Conservation (phyloP, 2,329 filamentous ascomycete species). For the Cladosporium sp. region DNA sequence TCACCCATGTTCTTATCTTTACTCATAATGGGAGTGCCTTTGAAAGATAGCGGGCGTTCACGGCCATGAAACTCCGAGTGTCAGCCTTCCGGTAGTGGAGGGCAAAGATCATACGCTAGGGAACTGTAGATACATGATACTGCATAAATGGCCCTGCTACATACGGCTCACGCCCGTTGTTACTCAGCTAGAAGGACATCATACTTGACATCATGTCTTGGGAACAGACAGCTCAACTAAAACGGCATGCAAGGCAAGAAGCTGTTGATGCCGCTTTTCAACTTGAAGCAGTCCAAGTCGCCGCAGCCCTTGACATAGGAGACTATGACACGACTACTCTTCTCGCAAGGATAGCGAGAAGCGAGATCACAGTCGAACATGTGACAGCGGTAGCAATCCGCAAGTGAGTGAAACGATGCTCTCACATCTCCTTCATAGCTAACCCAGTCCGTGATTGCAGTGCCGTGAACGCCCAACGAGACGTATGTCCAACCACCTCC, state of each 20-base stretch:
- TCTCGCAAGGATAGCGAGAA: neutral
- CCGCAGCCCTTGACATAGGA: neutral
- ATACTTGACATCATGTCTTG: neutral
- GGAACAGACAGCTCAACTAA: neutral
- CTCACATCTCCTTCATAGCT: neutral
- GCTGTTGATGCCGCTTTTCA: neutral
- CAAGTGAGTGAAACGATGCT: neutral
- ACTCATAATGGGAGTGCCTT: too few relatives aligned
- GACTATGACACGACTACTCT: neutral
- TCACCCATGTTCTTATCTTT: too few relatives aligned
- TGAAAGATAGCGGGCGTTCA: too few relatives aligned
- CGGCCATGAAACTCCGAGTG: too few relatives aligned
- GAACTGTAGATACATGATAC: too few relatives aligned
- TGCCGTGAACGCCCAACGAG: neutral
- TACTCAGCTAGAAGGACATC: too few relatives aligned
- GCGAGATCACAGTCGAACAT: neutral
- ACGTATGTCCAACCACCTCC: neutral
- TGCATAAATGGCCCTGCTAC: too few relatives aligned
- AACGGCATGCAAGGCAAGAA: neutral
- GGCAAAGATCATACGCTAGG: too few relatives aligned
- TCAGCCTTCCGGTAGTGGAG: too few relatives aligned
- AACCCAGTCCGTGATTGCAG: neutral
- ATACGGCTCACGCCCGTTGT: too few relatives aligned
- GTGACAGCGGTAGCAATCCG: neutral
- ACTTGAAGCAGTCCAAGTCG: neutral